Evolutionary conservation across 768 basidiomycete genomes (phyloP).

Genomic region (Guyanaporus albipodus): DNA sequence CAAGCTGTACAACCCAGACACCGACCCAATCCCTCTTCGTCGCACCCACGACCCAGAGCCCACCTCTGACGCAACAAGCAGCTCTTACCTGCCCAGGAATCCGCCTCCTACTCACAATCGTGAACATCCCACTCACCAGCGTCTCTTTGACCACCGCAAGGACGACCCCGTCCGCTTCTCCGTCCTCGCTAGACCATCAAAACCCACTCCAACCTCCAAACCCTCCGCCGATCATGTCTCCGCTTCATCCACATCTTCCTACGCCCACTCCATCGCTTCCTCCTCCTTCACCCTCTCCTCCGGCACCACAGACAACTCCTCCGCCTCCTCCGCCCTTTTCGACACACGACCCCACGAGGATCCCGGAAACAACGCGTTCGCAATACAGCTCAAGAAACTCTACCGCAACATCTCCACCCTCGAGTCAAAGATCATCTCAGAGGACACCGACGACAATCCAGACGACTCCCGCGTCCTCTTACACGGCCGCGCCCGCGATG

Average conservation of each 20-base stretch:
- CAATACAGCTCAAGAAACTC: constrained; percentile 70
- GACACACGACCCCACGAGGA: constrained; percentile 52
- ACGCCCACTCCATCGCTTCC: constrained; percentile 63
- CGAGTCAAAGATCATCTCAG: constrained; percentile 68
- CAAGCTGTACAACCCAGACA: constrained; percentile 71
- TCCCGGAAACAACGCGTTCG: constrained; percentile 62
- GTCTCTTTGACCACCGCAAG: constrained; percentile 84
- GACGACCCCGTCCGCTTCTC: constrained; percentile 90
- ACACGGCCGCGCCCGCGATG: constrained; percentile 31
- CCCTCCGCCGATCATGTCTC: constrained; percentile 68
- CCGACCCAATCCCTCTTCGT: constrained; percentile 60
- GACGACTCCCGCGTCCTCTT: constrained; percentile 38
- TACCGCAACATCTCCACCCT: constrained; percentile 81
- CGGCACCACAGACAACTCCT: constrained; percentile 68
- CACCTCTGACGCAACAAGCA: constrained; percentile 54
- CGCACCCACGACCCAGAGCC: constrained; percentile 62
- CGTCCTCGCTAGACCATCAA: constrained; percentile 52
- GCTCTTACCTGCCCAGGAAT: constrained; percentile 40
- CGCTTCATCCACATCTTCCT: constrained; percentile 71
- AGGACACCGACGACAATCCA: constrained; percentile 53
- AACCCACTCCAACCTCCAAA: constrained; percentile 52
- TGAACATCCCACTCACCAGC: constrained; percentile 36
- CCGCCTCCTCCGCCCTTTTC: constrained; percentile 66
- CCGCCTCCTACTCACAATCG: constrained; percentile 33
- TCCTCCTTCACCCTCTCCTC: constrained; percentile 74